phyloP scores from a whole-genome alignment of 1,284 basidiomycete genomes.

The Apiotrichum gracile region DNA sequence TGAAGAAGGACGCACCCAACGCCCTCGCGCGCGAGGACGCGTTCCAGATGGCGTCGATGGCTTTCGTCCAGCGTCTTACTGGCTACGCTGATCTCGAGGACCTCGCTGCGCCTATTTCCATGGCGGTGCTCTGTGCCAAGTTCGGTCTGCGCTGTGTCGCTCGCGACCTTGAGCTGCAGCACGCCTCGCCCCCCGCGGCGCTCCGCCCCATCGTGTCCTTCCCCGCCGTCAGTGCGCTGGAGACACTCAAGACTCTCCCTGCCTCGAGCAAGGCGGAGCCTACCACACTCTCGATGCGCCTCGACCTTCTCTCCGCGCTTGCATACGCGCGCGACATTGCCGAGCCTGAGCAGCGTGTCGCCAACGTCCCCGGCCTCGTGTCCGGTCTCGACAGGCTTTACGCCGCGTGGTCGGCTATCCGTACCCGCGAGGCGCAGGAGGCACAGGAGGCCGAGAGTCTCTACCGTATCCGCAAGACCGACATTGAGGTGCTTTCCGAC shows the following conservation, averaged over 20 bases:
- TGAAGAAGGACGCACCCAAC: constrained; percentile 20
- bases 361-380: constrained; percentile 44
- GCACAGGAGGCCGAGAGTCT: constrained; percentile 65
- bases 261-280: constrained; percentile 14
- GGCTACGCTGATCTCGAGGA: constrained; percentile 56
- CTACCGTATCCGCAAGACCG: constrained; percentile 65
- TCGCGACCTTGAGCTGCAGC: constrained; percentile 19
- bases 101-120: constrained; percentile 60
- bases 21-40: constrained; percentile 40
- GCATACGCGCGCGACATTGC: constrained; percentile 52
- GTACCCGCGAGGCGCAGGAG: constrained; percentile 61
- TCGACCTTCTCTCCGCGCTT: constrained; percentile 50
- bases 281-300: constrained; percentile 12
- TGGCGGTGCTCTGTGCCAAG: constrained; percentile 61
- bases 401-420: constrained; percentile 76
- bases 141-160: constrained; percentile 64
- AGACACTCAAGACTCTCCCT: constrained; percentile 48
- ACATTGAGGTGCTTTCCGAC: constrained; percentile 61
- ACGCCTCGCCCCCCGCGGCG: constrained; percentile 21
- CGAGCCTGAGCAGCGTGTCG: constrained; percentile 15
- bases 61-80: constrained; percentile 50
- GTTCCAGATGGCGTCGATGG: constrained; percentile 47
- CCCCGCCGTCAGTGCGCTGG: constrained; percentile 51
- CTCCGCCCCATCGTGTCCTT: constrained; percentile 33
- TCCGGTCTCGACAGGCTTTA: constrained; percentile 65